Conservation (phyloP, 345 rosid species). For the Eucalyptus regnans region DNA sequence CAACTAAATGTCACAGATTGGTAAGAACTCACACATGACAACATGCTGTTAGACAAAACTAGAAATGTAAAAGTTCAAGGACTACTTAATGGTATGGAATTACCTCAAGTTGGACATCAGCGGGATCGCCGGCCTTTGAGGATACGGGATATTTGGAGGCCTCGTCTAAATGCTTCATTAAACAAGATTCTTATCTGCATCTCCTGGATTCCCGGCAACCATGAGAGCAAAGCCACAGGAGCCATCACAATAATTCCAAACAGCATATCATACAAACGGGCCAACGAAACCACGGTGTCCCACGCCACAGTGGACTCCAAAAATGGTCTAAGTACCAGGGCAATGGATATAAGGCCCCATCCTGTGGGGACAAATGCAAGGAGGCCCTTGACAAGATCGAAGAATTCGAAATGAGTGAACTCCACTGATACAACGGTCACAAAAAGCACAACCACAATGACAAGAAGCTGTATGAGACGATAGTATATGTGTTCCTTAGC, state of each 20-base stretch:
- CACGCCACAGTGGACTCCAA: conserved; percentile 35
- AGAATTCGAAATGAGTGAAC: conserved; percentile 29
- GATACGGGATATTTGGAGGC: conserved; percentile 73
- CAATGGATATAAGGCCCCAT: conserved; percentile 76
- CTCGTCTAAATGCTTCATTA: conserved; percentile 85
- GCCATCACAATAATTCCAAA: conserved; percentile 68
- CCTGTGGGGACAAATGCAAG: conserved; percentile 86
- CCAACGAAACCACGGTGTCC: conserved; percentile 68
- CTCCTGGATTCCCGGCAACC: conserved; percentile 84
- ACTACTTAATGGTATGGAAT: not conserved
- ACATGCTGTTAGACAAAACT: not conserved
- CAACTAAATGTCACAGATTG: too few species aligned
- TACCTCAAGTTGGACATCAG: conserved; percentile 8
- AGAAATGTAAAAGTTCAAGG: not conserved
- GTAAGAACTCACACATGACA: not conserved
- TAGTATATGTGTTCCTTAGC: conserved; percentile 57
- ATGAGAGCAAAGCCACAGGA: conserved; percentile 69
- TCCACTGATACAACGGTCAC: conserved; percentile 31
- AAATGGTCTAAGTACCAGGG: conserved; percentile 36
- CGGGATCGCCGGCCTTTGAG: conserved; percentile 48
- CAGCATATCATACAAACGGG: conserved; percentile 68
- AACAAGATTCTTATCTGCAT: conserved; percentile 86
- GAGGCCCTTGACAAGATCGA: conserved; percentile 60
- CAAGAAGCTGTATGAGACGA: conserved; percentile 52
- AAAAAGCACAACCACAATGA: conserved; percentile 22